phyloP scores from a whole-genome alignment of 164 flowering plant species.

The Hamamelis virginiana region DNA sequence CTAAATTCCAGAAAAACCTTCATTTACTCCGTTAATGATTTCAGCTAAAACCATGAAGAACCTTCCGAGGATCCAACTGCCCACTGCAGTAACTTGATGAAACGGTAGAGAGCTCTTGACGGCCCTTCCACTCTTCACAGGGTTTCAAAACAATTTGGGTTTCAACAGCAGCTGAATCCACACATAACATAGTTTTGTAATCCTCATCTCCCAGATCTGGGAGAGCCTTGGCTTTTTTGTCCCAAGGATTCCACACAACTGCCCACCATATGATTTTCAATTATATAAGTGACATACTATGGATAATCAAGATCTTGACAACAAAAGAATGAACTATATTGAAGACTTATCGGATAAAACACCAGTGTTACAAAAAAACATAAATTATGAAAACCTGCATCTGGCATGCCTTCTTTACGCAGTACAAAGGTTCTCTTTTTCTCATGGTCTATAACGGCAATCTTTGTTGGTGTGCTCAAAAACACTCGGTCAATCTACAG shows the following conservation, averaged over 20 bases:
- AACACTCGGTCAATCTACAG: conserved; percentile 70
- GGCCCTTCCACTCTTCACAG: conserved; percentile 72
- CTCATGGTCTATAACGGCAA: conserved; percentile 90
- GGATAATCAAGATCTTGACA: background rate
- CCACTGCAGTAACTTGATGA: conserved; percentile 95
- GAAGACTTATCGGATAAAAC: background rate
- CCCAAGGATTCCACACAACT: conserved; percentile 97
- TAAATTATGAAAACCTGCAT: conserved; percentile 56
- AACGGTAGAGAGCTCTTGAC: conserved; percentile 69
- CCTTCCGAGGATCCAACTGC: conserved; percentile 72
- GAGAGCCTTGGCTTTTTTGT: conserved; percentile 72
- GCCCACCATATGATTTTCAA: conserved; percentile 20
- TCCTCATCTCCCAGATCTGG: conserved; percentile 77
- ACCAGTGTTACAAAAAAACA: background rate
- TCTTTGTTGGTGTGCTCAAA: conserved; percentile 72
- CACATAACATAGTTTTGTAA: conserved; percentile 66
- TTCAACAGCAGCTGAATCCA: conserved; percentile 66
- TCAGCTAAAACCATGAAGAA: conserved; percentile 52
- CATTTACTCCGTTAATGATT: conserved; percentile 5
- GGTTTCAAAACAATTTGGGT: conserved; percentile 62
- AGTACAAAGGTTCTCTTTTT: conserved; percentile 80
- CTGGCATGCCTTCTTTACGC: conserved; percentile 73
- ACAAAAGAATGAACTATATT: background rate
- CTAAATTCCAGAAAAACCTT: conserved; percentile 9
- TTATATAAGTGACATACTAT: background rate